Conservation (phyloP, 306 rosid genomes). For the Trifolium pratense region DNA sequence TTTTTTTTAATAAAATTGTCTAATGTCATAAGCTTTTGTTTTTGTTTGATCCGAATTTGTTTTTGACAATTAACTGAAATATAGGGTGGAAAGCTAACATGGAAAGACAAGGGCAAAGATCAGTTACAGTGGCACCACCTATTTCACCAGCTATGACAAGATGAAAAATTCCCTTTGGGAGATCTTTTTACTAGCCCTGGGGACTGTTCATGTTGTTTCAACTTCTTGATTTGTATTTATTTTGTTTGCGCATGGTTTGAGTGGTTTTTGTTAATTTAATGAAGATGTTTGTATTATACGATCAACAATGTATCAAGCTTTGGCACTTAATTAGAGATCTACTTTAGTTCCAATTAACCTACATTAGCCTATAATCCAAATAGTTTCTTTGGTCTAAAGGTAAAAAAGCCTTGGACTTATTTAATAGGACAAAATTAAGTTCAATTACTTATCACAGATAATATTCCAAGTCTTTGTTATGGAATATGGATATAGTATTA, state of each 20-base stretch:
- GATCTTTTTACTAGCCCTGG: not conserved
- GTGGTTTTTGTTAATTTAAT: constrained; percentile 28
- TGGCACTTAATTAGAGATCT: not conserved
- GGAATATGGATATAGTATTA: no score
- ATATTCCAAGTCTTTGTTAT: no score
- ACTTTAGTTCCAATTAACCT: not conserved
- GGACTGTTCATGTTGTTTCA: constrained; percentile 31
- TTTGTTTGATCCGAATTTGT: not conserved
- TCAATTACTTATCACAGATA: no score
- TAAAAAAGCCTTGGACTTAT: no score
- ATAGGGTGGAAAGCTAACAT: constrained; percentile 72
- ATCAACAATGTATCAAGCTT: constrained; percentile 4
- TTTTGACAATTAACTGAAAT: constrained; percentile 26
- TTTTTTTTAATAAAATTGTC: no score
- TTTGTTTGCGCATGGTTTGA: constrained; percentile 31
- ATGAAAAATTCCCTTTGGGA: constrained; percentile 36
- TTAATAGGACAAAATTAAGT: no score
- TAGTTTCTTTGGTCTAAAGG: no score
- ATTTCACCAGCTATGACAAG: constrained; percentile 58
- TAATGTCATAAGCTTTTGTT: not conserved
- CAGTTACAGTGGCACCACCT: constrained; percentile 44
- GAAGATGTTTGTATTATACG: no score
- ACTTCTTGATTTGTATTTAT: not conserved
- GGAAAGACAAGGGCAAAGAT: constrained; percentile 48
- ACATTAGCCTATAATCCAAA: not conserved